Base-by-base conservation (phyloP, 2,329 filamentous ascomycete species). In the Aspergillus oerlinghausenensis region DNA sequence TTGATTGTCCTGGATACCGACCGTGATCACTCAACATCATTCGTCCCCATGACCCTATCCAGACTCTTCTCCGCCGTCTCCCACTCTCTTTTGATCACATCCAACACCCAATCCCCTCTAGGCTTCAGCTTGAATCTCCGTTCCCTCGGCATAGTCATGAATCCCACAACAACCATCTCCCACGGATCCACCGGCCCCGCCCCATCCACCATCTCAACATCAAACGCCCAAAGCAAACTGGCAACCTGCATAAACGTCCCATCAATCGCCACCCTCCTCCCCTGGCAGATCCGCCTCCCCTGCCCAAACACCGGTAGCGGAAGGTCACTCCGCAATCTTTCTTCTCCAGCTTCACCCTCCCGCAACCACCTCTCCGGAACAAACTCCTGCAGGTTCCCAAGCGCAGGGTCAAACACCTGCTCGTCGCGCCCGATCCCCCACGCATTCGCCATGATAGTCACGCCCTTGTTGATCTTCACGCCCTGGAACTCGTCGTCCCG, bases 401-500 rank as follows among this genome's bases (percentile, higher is more conserved):
- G 57, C 4, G 57, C 38, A 0, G 57, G 57, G 29, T 66, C 61
- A 48, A 67, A 79, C 35, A 75, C 75, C 17, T 68, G 69, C n/a
- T 70, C 68, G 55, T 77, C 75, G 17, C 73, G 67, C 43, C 77
- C 74, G 55, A 79, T 77, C 0, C 75, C 72, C 76, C 77, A 79
- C 1, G 73, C 72, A 59, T 78, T 78, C 0, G 73, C 75, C 9
- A 78, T 68, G 2, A 83, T 64, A 0, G 75, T 77, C 0, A 79
- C 80, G 2, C 77, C 80, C 2, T 74, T 71, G 2, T 77, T 77
- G 29, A 82, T 79, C 42, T 71, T 70, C 58, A 76, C 79, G 7
- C 77, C 78, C n/a, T 73, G 64, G 58, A 77, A 81, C 17, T 67
- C 64, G 55, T 82, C 80, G 47, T 79, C 77, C 17, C 74, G 70